Percentiles rank a stretch among this genome's conserved stretches.
Conservation (phyloP, 2,329 filamentous ascomycete genomes). For the Diaporthe australafricana region DNA sequence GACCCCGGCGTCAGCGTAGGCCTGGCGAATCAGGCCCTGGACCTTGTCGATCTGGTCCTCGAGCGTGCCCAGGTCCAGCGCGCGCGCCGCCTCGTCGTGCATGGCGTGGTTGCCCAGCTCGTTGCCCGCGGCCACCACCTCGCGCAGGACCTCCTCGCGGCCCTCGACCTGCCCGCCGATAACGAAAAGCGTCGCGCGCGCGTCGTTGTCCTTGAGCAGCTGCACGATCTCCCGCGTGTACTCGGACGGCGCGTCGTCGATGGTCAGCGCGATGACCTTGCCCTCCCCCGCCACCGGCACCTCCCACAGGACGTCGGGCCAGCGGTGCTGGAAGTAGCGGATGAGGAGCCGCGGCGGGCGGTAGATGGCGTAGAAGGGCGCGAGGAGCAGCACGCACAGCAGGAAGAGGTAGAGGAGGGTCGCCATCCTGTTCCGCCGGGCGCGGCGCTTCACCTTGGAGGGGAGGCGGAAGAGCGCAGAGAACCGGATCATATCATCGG, state of each 20-base stretch:
- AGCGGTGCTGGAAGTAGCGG: slow-evolving; percentile 74
- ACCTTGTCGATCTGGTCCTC: slow-evolving; percentile 73
- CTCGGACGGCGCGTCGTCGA: slow-evolving; percentile 85
- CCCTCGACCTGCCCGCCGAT: slow-evolving; percentile 80
- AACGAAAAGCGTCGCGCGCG: slow-evolving; percentile 87
- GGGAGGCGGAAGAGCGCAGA: slow-evolving; percentile 65
- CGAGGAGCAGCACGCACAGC: slow-evolving; percentile 48
- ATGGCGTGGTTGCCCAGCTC: slow-evolving; percentile 91
- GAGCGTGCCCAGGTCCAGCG: slow-evolving; percentile 70
- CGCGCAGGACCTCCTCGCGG: slow-evolving; percentile 63
- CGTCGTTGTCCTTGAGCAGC: slow-evolving; percentile 73
- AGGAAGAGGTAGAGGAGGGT: slow-evolving; percentile 60
- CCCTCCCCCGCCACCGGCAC: slow-evolving; percentile 59
- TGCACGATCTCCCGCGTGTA: slow-evolving; percentile 78
- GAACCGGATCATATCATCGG: slow-evolving; percentile 44
- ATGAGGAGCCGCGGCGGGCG: slow-evolving; percentile 82
- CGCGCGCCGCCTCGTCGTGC: slow-evolving; percentile 82
- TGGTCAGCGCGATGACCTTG: slow-evolving; percentile 82
- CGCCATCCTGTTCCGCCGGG: slow-evolving; percentile 68
- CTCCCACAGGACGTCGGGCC: slow-evolving; percentile 85
- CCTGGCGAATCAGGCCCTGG: slow-evolving; percentile 67
- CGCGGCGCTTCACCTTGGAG: slow-evolving; percentile 67
- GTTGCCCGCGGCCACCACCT: slow-evolving; percentile 71
- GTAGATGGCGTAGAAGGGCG: slow-evolving; percentile 78
- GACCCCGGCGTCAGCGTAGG: slow-evolving; percentile 62